phyloP scores from a whole-genome alignment of 768 basidiomycete species.

The Xerocomus spinulosus region DNA sequence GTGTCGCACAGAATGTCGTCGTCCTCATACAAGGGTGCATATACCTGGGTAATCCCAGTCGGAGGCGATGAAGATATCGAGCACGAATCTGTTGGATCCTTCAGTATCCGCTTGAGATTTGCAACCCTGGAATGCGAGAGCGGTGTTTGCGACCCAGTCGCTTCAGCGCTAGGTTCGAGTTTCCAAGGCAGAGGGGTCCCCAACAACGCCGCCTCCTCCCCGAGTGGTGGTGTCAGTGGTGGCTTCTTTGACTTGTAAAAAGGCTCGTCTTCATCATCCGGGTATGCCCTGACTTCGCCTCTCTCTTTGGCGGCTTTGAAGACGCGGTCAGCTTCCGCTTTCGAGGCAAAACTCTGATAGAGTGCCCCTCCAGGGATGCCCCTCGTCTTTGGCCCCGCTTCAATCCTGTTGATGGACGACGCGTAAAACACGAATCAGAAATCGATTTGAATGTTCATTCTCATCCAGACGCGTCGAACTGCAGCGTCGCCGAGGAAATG shows the following conservation, averaged over 20 bases:
- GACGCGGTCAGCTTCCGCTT: conserved; percentile 38
- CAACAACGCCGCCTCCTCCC: conserved; percentile 14
- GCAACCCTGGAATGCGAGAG: conserved; percentile 4
- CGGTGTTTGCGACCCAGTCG: not conserved
- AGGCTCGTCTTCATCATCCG: not conserved
- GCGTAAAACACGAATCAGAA: conserved; percentile 4
- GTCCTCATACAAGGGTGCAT: conserved; percentile 15
- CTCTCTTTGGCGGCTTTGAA: conserved; percentile 28
- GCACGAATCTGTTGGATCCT: conserved; percentile 6
- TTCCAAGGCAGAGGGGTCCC: conserved; percentile 7
- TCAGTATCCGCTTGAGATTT: conserved; percentile 9
- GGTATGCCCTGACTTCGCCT: conserved; percentile 25
- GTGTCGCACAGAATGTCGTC: conserved; percentile 10
- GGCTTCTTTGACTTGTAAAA: conserved; percentile 2
- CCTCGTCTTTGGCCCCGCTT: conserved; percentile 40
- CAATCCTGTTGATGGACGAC: conserved; percentile 36
- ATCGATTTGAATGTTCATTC: conserved; percentile 24
- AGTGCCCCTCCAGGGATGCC: conserved; percentile 40
- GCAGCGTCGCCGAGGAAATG: conserved; percentile 3
- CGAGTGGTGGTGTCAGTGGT: conserved; percentile 18
- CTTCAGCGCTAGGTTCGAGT: not conserved
- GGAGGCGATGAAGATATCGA: conserved; percentile 23
- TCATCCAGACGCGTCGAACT: conserved; percentile 6
- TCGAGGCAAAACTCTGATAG: conserved; percentile 39
- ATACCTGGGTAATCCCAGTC: conserved; percentile 19